Evolutionary conservation across 2,329 filamentous ascomycete species (phyloP), one percentile per base, ranked within the genome.

Genomic region (Cordyceps militaris): DNA sequence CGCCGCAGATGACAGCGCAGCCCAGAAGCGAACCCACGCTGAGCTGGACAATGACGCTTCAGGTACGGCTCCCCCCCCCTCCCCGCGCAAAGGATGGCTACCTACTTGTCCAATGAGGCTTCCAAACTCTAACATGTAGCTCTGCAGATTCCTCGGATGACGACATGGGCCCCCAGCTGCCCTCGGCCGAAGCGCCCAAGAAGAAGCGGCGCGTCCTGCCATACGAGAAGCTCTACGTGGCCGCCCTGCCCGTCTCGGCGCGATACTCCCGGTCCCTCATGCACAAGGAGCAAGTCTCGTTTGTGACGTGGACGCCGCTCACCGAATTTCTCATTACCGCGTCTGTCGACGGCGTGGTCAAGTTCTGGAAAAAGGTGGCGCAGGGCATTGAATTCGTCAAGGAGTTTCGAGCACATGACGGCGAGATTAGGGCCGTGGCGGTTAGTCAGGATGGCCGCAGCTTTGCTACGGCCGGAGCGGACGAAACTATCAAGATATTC

Each of bases 361-460:
- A 99, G 73, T 99, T 99, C 71, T 99, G 94, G 94, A 99, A 99
- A 76, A 99, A 99, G 76, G 83, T 89, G 62, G 86, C 84, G 1
- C 86, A 89, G 34, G 90, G 90, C 1, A 89, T 99, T 59, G 95
- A 99, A 74, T 99, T 99, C 68, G 93, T 97, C 55, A 99, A 99
- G 74, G 92, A 99, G 74, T 99, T 96, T 76, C 87, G 86, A 68
- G 92, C 94, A 8, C 95, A 99, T 73, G 80, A 82, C 58, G 89
- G 90, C 53, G 90, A 95, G 68, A 90, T 97, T 67, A 85, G 79
- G 60, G 88, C 87, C 28, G 89, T 94, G 46, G 94, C 86, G 38
- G 87, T 89, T 62, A 97, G 93, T 73, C 82, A 86, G 42, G 94
- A 99, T 71, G 94, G 94, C 1, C 83, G 91, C 66, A 96, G 89